Percentiles rank a stretch among this genome's conserved stretches.
phyloP scores from a whole-genome alignment of 306 rosid species.

The Astragalus membranaceus region DNA sequence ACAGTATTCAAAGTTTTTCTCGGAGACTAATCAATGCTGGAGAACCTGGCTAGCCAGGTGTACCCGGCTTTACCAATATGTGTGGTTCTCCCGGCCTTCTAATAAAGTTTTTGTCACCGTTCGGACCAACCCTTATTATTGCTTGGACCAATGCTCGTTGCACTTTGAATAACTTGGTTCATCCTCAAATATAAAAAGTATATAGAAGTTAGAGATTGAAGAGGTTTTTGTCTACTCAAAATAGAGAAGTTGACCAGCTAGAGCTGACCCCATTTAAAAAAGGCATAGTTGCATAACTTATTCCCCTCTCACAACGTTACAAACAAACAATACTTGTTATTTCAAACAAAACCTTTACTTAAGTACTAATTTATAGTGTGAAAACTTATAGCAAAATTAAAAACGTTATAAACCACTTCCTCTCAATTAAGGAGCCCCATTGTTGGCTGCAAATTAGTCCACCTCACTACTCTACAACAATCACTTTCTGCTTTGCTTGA shows the following conservation, averaged over 20 bases:
- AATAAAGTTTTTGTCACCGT: no score
- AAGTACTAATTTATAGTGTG: background rate
- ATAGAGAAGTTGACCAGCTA: background rate
- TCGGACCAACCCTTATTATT: no score
- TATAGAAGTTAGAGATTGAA: no score
- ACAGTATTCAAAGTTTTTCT: no score
- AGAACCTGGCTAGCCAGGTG: no score
- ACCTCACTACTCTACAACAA: background rate
- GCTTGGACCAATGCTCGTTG: no score
- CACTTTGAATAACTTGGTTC: no score
- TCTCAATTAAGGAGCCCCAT: background rate
- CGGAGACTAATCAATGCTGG: no score
- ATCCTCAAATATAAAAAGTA: no score
- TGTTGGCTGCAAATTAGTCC: background rate
- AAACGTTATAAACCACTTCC: background rate
- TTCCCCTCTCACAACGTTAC: background rate
- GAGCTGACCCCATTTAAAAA: background rate
- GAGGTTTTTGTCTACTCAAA: no score
- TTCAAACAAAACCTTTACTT: background rate
- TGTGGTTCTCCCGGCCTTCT: no score
- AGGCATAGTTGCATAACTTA: background rate
- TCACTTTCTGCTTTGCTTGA: background rate
- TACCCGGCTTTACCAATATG: no score
- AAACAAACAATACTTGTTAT: background rate
- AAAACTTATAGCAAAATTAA: background rate